Base-by-base conservation (phyloP, 225 moss, liverwort and hornwort genomes). In the Climacium dendroides region DNA sequence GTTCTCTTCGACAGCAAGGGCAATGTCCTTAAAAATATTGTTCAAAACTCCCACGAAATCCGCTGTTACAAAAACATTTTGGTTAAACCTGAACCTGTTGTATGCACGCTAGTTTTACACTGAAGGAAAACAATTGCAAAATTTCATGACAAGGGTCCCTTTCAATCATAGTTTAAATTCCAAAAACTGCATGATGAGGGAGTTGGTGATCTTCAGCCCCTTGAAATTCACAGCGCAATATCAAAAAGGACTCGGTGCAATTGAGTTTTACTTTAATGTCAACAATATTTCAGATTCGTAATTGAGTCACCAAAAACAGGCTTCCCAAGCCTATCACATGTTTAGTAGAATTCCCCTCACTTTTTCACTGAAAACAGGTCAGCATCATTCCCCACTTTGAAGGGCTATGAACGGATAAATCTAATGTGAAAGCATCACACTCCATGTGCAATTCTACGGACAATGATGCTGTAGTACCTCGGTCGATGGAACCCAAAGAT, bases 1-100 rank as follows among this genome's bases (percentile, higher is more conserved):
- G 62, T 99, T 99, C 87, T 97, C 98, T 88, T 99, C 98, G 7
- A 99, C 79, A 19, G 96, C 94, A 62, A 89, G 88, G 16, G 98
- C 98, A 79, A 97, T 94, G 86, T 95, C 93, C 81, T 97, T 97
- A 50, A 99, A 99, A 5, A 99, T 87, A 71, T 95, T 96, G 85
- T 99, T 99, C 63, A 99, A 87, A 59, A 95, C 88, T 24, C 94
- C 96, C 45, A 99, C 96, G 54, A 95, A 96, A 90, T 96, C 92
- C 78, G 91, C 94, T 66, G 86, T 39, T 28, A 64, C 90, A 84
- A 34, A 47, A 58, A 35, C 91, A 78, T 94, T 94, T 61, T 94
- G 52, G 62, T 75, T 76, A 75, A 76, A 52, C 50, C n/a, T 74
- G 60, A 19, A 76, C 52, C 47, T 74, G 72, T 5, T 26, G 48